These are phyloP conservation scores for Hymenoscyphus salicellus DNA, from an alignment of 2,329 filamentous ascomycete species.

Conservation along the genomic window DNA sequence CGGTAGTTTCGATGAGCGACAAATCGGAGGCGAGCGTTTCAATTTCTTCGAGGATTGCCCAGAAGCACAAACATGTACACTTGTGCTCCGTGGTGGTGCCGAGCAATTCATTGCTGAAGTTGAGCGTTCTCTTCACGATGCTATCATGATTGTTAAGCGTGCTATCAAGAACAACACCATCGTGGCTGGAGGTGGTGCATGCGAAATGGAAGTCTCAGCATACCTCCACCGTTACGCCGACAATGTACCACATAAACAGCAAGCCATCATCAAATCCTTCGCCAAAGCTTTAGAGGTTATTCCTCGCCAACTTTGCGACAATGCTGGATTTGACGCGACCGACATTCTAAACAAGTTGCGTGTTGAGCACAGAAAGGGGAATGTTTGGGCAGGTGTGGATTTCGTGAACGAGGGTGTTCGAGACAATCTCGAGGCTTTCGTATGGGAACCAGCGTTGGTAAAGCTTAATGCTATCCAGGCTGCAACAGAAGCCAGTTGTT, in stretches of 20 bases:
- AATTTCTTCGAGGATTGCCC: conserved; percentile 98
- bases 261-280: conserved; percentile 95
- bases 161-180: conserved; percentile 93
- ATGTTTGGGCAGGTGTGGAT: conserved; percentile 93
- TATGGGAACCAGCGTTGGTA: conserved; percentile 94
- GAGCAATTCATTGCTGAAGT: conserved; percentile 99
- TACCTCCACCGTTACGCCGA: conserved; percentile 92
- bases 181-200: conserved; percentile 89
- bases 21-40: conserved; percentile 95
- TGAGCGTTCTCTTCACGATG: conserved; percentile 94
- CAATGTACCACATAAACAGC: conserved; percentile 90
- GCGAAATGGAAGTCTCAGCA: conserved; percentile 94
- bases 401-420: conserved; percentile 87
- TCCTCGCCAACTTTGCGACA: conserved; percentile 95
- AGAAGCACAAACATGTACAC: conserved; percentile 91
- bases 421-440: conserved; percentile 92
- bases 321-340: conserved; percentile 95
- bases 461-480: conserved; percentile 98
- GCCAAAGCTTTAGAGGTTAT: conserved; percentile 97
- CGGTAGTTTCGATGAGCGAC: conserved; percentile 86
- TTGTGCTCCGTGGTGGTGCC: conserved; percentile 90
- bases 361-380: conserved; percentile 92
- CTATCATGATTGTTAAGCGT: conserved; percentile 99
- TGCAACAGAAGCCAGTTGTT: conserved; percentile 88
- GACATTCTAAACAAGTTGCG: conserved; percentile 95